Percentiles rank a stretch among this genome's conserved stretches.
These are phyloP conservation scores for Ustilago tritici DNA, from an alignment of 1,284 basidiomycete species.

Conservation along the genomic window DNA sequence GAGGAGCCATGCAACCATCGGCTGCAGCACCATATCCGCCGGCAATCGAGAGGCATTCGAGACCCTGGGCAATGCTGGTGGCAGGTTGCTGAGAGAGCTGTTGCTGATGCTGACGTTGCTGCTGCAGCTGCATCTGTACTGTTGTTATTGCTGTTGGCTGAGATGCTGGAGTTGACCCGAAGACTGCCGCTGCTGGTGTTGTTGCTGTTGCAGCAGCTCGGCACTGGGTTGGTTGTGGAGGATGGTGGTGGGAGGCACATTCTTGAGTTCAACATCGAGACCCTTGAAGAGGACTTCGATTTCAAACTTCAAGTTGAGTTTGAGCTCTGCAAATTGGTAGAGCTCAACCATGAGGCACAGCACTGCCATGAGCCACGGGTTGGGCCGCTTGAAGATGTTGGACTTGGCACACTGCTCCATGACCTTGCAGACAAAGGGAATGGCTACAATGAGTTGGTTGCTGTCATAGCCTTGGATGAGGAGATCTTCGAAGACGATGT, in stretches of 20 bases:
- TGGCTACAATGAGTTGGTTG: slow-evolving; percentile 90
- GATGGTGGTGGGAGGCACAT: too few relatives aligned
- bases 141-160: slow-evolving; percentile 52
- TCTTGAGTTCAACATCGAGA: too few relatives aligned
- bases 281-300: too few relatives aligned
- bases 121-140: slow-evolving; percentile 40
- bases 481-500: slow-evolving; percentile 95
- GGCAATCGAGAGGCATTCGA: slow-evolving; percentile 59
- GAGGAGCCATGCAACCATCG: slow-evolving; percentile 35
- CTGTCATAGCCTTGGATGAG: slow-evolving; percentile 94
- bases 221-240: too few relatives aligned
- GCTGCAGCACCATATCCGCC: slow-evolving; percentile 42
- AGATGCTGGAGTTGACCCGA: slow-evolving; percentile 46
- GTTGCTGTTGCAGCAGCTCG: slow-evolving; percentile 70
- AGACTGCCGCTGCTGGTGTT: slow-evolving; percentile 38
- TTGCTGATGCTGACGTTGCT: slow-evolving; percentile 53
- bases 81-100: slow-evolving; percentile 45
- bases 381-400: slow-evolving; percentile 91
- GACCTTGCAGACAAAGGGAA: slow-evolving; percentile 98
- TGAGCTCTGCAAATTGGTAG: slow-evolving; percentile 95
- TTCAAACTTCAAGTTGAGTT: slow-evolving; percentile 81
- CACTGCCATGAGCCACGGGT: slow-evolving; percentile 98
- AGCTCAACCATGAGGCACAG: slow-evolving; percentile 91
- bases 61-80: slow-evolving; percentile 49
- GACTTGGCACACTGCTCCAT: slow-evolving; percentile 90